Percentiles rank a stretch among this genome's conserved stretches.
These are phyloP conservation scores for Phyllosticta citrichinensis DNA, from an alignment of 2,329 filamentous ascomycete genomes.

Conservation along the genomic window DNA sequence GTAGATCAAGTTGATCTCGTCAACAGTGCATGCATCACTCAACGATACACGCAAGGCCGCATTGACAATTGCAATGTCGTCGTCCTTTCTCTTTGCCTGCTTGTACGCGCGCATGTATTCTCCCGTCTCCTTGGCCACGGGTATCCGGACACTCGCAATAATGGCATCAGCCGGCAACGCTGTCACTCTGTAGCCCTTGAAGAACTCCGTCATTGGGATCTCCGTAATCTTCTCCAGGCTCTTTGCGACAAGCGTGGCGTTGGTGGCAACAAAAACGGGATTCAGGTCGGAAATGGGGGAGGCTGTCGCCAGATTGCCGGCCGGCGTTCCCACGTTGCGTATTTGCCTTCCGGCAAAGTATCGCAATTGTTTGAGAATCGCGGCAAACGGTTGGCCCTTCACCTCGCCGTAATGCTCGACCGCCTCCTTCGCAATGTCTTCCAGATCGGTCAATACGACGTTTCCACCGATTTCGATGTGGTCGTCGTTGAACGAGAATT, in stretches of 20 bases:
- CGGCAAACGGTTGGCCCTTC: conserved; percentile 71
- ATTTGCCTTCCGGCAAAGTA: conserved; percentile 96
- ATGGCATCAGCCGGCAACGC: conserved; percentile 72
- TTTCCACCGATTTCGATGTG: conserved; percentile 90
- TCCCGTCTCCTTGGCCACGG: conserved; percentile 60
- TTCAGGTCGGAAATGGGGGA: conserved; percentile 96
- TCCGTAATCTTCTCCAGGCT: conserved; percentile 63
- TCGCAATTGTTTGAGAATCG: conserved; percentile 84
- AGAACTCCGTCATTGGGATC: conserved; percentile 88
- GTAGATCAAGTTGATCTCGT: conserved; percentile 72
- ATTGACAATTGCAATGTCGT: conserved; percentile 97
- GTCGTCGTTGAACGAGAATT: conserved; percentile 70
- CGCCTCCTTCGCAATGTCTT: conserved; percentile 71
- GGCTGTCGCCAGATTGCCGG: conserved; percentile 87
- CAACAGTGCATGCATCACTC: conserved; percentile 57
- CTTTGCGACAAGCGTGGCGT: conserved; percentile 71
- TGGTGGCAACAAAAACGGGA: conserved; percentile 81
- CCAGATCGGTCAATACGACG: conserved; percentile 82
- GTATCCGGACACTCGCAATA: conserved; percentile 80
- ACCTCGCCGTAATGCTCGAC: conserved; percentile 64
- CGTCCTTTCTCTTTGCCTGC: conserved; percentile 92
- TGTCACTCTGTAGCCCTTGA: conserved; percentile 81
- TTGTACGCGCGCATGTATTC: conserved; percentile 90
- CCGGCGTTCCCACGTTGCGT: conserved; percentile 92
- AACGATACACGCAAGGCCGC: conserved; percentile 69